Conservation (phyloP, 192 early-diverging fungal species). For the Coemansia sp. region DNA sequence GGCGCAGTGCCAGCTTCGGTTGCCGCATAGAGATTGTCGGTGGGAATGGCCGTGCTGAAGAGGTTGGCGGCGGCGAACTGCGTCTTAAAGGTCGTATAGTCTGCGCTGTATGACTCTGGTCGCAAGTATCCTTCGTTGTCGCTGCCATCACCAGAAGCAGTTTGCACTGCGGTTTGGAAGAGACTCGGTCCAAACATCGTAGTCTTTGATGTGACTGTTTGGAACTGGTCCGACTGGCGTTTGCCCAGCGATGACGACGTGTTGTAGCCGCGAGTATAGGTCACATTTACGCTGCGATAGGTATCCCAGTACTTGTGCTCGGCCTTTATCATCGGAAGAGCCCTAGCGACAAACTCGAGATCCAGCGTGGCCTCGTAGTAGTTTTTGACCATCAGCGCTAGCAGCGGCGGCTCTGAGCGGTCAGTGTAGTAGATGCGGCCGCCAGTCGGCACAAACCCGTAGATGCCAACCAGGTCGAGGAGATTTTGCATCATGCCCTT, state of each 20-base stretch:
- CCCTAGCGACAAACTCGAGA: conserved; percentile 46
- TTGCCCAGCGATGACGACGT: conserved; percentile 4
- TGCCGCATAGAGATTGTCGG: conserved; percentile 24
- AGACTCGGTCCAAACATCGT: conserved; percentile 27
- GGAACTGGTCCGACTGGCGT: conserved; percentile 10
- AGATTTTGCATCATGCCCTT: conserved; percentile 64
- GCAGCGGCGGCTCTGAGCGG: conserved; percentile 69
- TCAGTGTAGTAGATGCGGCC: conserved; percentile 73
- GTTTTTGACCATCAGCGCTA: conserved; percentile 65
- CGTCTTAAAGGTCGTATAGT: conserved; percentile 14
- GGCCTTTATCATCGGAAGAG: conserved; percentile 59
- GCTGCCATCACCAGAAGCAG: background rate
- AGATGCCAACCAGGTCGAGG: conserved; percentile 54
- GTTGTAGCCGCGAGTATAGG: conserved; percentile 29
- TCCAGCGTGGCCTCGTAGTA: conserved; percentile 63
- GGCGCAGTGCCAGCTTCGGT: conserved; percentile 36
- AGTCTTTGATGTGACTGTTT: conserved; percentile 16
- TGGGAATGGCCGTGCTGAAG: conserved; percentile 5
- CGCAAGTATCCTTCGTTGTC: conserved; percentile 9
- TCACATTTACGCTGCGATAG: conserved; percentile 50
- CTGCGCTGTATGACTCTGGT: conserved; percentile 20
- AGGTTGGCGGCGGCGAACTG: conserved; percentile 5
- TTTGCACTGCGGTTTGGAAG: conserved; percentile 9
- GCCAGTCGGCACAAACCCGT: conserved; percentile 72
- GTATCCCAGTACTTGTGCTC: conserved; percentile 65